Evolutionary conservation across 345 rosid genomes (phyloP), one percentile per base, ranked within the genome.

Genomic region (Dovyalis caffra): DNA sequence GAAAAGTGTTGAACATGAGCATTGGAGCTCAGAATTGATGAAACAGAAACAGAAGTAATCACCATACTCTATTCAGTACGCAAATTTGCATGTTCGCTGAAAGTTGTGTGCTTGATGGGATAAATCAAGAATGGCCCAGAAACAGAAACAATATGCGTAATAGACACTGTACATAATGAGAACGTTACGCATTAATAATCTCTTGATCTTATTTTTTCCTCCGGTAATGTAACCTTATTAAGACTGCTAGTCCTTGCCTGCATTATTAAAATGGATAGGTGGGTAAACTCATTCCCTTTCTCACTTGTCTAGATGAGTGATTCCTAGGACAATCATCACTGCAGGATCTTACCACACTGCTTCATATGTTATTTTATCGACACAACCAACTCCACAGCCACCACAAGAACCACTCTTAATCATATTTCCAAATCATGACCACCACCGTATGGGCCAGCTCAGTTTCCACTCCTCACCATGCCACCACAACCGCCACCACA

Each of bases 361-460:
- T 0, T 35, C 6, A 6, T 35, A 35, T 9, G 8, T 35, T 35
- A 0, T 35, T 35, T 35, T 35, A 35, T 7, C 38, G 38, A 9
- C 76, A 16, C 69, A 64, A n/a, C n/a, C n/a, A 2, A 62, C 69
- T 9, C 70, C 64, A 35, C 69, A 35, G 31, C 69, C 31, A 23
- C 70, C 20, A 14, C 70, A 62, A n/a, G 49, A n/a, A n/a, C n/a
- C n/a, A n/a, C n/a, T n/a, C n/a, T n/a, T n/a, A n/a, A n/a, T n/a
- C n/a, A n/a, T n/a, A n/a, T n/a, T n/a, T n/a, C n/a, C n/a, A n/a
- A n/a, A n/a, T n/a, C n/a, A n/a, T n/a, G n/a, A n/a, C n/a, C n/a
- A n/a, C n/a, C n/a, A n/a, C n/a, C n/a, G n/a, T 53, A 47, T 47
- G 53, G n/a, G 11, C 76, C 12, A 34, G 61, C 71, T 25, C 77